These are phyloP conservation scores for Chytriomyces sp. DNA, from an alignment of 192 early-diverging fungal genomes.

Conservation along the genomic window DNA sequence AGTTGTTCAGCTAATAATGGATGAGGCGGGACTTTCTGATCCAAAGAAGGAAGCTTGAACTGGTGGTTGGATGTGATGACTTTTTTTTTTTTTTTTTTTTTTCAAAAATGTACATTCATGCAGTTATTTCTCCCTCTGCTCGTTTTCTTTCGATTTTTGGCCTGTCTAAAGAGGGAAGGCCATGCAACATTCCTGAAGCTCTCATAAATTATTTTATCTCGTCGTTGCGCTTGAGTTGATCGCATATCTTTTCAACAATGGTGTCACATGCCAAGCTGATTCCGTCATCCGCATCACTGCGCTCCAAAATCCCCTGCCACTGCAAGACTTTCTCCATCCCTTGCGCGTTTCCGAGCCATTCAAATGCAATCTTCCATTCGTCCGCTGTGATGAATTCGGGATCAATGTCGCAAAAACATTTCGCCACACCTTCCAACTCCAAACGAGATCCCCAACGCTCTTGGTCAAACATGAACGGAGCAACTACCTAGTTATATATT, in stretches of 20 bases:
- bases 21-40: constrained; percentile 7
- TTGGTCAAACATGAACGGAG: constrained; percentile 32
- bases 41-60: not conserved
- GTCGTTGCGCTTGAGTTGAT: too few species aligned
- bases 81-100: not conserved
- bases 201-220: too few species aligned
- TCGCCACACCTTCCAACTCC: not conserved
- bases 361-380: not conserved
- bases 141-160: not conserved
- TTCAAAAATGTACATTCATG: not conserved
- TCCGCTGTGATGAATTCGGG: not conserved
- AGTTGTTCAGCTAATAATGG: constrained; percentile 11
- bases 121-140: not conserved
- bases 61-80: not conserved
- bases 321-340: too few species aligned
- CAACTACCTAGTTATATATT: constrained; percentile 2
- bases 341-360: not conserved
- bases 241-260: too few species aligned
- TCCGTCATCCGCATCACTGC: too few species aligned
- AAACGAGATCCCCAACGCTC: constrained; percentile 1
- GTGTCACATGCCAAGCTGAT: too few species aligned
- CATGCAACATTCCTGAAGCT: too few species aligned
- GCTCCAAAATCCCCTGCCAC: too few species aligned
- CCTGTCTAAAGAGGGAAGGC: too few species aligned
- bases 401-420: constrained; percentile 9